Evolutionary conservation across 495 filamentous ascomycete genomes (phyloP), one percentile per base, ranked within the genome.

Genomic region (Xylaria telfairii): DNA sequence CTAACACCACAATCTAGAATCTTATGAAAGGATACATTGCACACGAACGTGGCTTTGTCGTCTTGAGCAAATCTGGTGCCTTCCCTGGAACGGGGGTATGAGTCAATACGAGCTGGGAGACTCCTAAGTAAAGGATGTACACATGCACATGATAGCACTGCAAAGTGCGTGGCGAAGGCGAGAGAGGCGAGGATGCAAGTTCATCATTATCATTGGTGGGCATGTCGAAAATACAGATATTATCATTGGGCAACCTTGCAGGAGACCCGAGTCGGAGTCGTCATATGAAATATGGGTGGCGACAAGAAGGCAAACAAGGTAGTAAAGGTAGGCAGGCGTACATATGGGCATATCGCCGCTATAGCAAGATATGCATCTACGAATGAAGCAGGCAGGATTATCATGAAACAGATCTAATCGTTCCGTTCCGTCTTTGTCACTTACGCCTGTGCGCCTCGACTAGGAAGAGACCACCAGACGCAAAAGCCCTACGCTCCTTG

Each of bases 1-100:
- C 69, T 78, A 72, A 74, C 44, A 34, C 54, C 66, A 39, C 60
- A 66, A 69, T 53, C 26, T 71, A 99, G 93, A 91, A 92, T 66
- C 85, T 96, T 17, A 97, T 98, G 91, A 99, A 98, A 82, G 96
- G 96, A 65, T 99, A 99, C 82, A 98, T 99, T 71, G 89, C 93
- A 37, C 93, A 94, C 68, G 95, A 97, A 64, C 89, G 90, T 57
- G 92, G 92, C 67, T 93, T 91, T 63, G 91, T 98, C 24, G 96
- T 99, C 39, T 82, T 99, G 68, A 97, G 92, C 80, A 97, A 97
- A 79, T 89, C 83, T 28, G 93, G 93, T 53, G 95, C 95, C 4
- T 99, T 99, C 78, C 96, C 96, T 1, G 96, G 95, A n/a, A 99
- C 96, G 7, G 92, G 92, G 15, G 90, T 98, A 61, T 97, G 88